These are phyloP conservation scores for Magnolia changhungtana DNA, from an alignment of 164 flowering plant genomes.

Conservation along the genomic window DNA sequence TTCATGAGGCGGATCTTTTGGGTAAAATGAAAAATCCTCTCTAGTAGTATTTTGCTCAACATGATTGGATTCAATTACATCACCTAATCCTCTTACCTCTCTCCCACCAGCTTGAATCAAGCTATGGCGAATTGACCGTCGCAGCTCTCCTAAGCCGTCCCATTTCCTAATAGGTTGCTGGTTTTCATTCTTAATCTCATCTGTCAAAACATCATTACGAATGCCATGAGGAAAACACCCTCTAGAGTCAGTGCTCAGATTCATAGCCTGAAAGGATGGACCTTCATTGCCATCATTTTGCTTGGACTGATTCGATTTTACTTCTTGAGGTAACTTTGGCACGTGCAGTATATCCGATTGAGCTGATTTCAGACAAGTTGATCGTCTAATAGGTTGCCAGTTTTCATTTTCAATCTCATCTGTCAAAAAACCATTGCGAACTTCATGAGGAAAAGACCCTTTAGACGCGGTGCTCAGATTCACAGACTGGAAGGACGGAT, in stretches of 20 bases:
- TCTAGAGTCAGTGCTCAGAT: neutral
- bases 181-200: neutral
- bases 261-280: neutral
- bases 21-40: neutral
- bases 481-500: neutral
- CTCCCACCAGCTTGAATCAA: too few species aligned
- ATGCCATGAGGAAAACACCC: neutral
- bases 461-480: neutral
- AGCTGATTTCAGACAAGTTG: neutral
- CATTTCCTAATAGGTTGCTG: neutral
- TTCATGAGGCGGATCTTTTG: neutral
- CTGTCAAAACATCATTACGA: neutral
- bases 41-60: neutral
- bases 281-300: neutral
- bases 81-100: neutral
- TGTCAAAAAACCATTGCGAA: neutral
- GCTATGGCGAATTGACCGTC: neutral
- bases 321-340: neutral
- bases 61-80: neutral
- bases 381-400: neutral
- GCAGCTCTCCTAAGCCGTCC: neutral
- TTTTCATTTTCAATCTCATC: neutral
- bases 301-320: neutral
- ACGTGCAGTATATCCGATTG: neutral
- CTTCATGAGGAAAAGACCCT: neutral